A percentile compares a stretch with the other conserved stretches of the same genome.
Conservation (phyloP, 2,329 filamentous ascomycete species). For the Elsinoe australis region DNA sequence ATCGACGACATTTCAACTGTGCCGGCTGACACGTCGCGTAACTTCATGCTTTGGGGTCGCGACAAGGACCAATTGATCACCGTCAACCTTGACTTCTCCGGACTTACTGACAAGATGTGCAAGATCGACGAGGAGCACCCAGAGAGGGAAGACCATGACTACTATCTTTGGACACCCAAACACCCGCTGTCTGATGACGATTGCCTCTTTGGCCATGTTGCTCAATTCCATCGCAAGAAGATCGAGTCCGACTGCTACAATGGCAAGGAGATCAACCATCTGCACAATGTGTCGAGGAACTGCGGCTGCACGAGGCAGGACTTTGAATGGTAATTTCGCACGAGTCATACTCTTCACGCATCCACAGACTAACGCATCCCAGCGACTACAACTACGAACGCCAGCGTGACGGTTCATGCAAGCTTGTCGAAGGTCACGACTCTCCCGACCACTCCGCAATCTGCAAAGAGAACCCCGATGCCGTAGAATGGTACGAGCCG, state of each 20-base stretch:
- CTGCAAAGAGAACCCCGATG: constrained; percentile 58
- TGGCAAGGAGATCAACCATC: constrained; percentile 56
- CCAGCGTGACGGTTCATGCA: constrained; percentile 67
- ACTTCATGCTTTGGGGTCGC: constrained; percentile 82
- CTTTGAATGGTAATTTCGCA: constrained; percentile 72
- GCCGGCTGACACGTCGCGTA: constrained; percentile 78
- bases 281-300: constrained; percentile 63
- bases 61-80: constrained; percentile 57
- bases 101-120: constrained; percentile 64
- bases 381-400: constrained; percentile 93
- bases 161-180: constrained; percentile 77
- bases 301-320: constrained; percentile 79
- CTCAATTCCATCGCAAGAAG: constrained; percentile 87
- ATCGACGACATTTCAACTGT: constrained; percentile 80
- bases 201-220: constrained; percentile 87
- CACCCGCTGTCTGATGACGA: constrained; percentile 71
- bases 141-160: constrained; percentile 57
- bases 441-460: constrained; percentile 53
- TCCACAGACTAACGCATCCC: constrained; percentile 14
- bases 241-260: constrained; percentile 74
- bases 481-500: constrained; percentile 71
- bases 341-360: neutral
- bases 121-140: constrained; percentile 54
- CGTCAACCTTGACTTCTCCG: constrained; percentile 82
- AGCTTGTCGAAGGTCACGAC: constrained; percentile 63